Conservation (phyloP, 139 green algal species). For the Tetraselmis striata region DNA sequence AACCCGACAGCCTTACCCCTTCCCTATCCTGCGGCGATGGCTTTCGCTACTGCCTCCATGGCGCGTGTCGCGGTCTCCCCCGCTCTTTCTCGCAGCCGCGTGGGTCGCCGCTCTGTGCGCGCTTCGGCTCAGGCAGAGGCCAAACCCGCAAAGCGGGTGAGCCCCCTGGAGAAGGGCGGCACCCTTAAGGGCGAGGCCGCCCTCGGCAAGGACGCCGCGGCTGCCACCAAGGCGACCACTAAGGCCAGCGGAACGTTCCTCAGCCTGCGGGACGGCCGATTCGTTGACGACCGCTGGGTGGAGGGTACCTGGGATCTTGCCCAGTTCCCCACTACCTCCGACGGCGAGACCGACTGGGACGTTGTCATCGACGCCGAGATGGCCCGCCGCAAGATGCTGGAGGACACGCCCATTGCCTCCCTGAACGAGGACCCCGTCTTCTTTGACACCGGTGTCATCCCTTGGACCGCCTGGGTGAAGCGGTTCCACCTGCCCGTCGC, state of each 20-base stretch:
- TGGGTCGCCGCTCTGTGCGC: background rate
- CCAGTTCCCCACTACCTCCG: constrained; percentile 9
- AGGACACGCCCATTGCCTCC: constrained; percentile 69
- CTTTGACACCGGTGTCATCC: constrained; percentile 89
- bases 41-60: background rate
- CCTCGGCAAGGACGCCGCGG: constrained; percentile 2
- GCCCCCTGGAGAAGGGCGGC: background rate
- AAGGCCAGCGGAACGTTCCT: background rate
- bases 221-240: background rate
- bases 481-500: constrained; percentile 86
- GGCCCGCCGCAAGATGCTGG: constrained; percentile 73
- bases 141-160: background rate
- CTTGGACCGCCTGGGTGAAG: constrained; percentile 90
- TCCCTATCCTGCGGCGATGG: background rate
- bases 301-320: constrained; percentile 40
- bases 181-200: background rate
- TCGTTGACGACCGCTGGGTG: constrained; percentile 76
- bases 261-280: constrained; percentile 56
- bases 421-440: constrained; percentile 81
- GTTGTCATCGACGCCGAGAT: constrained; percentile 87
- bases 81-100: background rate
- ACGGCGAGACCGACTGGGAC: constrained; percentile 40
- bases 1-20: background rate
- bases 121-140: background rate
- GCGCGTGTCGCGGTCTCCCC: background rate